Percentiles rank a stretch among this genome's conserved stretches.
phyloP scores from a whole-genome alignment of 73 alveolate genomes.

The Paramecium octaurelia region DNA sequence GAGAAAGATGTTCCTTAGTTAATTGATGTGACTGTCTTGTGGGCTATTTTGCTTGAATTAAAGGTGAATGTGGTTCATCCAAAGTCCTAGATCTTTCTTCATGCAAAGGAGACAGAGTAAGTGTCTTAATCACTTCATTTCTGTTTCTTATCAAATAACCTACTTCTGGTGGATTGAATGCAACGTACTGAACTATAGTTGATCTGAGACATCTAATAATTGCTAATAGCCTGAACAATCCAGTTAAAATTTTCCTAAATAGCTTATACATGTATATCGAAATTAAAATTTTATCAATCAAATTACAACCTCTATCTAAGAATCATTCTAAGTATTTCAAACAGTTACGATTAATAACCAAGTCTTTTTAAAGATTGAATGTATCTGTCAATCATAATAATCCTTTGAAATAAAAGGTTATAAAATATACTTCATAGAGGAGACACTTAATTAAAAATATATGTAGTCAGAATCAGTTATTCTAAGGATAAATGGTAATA shows the following conservation, averaged over 20 bases:
- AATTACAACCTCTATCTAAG: not conserved
- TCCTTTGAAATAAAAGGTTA: not conserved
- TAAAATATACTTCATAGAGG: not conserved
- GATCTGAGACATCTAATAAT: not conserved
- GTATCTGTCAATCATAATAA: not conserved
- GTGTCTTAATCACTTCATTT: not conserved
- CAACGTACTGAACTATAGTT: not conserved
- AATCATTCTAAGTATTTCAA: not conserved
- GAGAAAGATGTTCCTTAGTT: not conserved
- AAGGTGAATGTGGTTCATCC: not conserved
- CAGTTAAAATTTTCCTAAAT: not conserved
- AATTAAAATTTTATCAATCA: not conserved
- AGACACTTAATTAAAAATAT: not conserved
- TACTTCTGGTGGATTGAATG: slow-evolving; percentile 11
- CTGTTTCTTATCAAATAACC: slow-evolving; percentile 17
- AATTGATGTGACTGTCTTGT: not conserved
- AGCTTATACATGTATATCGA: not conserved
- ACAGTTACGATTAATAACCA: not conserved
- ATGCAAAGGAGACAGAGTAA: not conserved
- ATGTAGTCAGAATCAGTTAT: not conserved
- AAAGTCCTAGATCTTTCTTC: not conserved
- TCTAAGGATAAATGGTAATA: no score
- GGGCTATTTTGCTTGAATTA: not conserved
- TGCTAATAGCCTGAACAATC: not conserved
- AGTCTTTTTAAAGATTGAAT: not conserved